Evolutionary conservation across 129 eudicot species (phyloP).

Genomic region (Smallanthus sonchifolius): DNA sequence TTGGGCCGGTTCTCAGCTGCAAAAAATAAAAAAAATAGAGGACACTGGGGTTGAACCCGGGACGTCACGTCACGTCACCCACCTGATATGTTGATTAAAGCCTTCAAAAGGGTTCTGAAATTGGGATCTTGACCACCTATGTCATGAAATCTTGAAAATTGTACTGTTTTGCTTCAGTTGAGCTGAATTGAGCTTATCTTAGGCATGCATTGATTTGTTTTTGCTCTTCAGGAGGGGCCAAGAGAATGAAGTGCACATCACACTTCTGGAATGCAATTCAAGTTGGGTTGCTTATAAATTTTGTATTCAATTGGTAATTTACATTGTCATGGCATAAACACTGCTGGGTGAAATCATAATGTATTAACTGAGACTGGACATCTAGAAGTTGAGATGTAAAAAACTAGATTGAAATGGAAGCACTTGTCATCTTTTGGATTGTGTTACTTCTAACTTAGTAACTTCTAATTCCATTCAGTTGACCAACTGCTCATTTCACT

Average conservation of each 20-base stretch:
- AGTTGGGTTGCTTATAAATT: not conserved
- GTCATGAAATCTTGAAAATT: not conserved
- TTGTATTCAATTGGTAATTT: not conserved
- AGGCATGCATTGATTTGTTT: not conserved
- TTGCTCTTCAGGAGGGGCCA: not conserved
- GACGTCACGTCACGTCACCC: too few relatives aligned
- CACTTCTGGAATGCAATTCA: conserved; percentile 1
- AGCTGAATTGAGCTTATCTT: conserved; percentile 15
- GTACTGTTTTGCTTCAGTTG: not conserved
- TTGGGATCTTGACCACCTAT: not conserved
- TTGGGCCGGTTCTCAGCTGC: too few relatives aligned
- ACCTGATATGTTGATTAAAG: not conserved
- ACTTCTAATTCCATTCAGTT: not conserved
- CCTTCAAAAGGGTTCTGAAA: not conserved
- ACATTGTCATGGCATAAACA: too few relatives aligned
- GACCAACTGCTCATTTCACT: not conserved
- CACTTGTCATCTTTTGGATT: not conserved
- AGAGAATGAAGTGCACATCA: not conserved
- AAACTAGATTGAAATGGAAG: not conserved
- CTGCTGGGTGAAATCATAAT: not conserved
- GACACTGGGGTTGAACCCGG: too few relatives aligned
- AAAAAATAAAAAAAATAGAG: too few relatives aligned
- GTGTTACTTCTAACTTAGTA: not conserved
- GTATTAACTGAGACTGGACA: not conserved
- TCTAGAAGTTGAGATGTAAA: not conserved